Evolutionary conservation across 306 rosid genomes (phyloP).

Genomic region (Oemleria cerasiformis): DNA sequence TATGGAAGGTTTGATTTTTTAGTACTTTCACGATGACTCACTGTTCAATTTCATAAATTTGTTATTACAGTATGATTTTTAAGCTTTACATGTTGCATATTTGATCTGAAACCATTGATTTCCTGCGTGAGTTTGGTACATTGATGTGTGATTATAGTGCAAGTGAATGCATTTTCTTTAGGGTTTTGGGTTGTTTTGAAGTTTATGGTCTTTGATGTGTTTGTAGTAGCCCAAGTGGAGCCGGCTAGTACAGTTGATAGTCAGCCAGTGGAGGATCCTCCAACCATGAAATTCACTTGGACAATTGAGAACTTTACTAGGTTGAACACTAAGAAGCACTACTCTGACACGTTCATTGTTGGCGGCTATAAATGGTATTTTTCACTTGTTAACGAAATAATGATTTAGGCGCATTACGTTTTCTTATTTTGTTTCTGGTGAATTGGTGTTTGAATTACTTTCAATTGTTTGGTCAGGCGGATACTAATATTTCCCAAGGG

Average conservation of each 20-base stretch:
- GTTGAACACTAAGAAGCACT: conserved; percentile 51
- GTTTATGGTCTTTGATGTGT: conserved; percentile 17
- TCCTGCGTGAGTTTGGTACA: background rate
- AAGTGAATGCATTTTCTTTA: conserved; percentile 6
- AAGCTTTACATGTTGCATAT: conserved; percentile 8
- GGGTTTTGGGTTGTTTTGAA: conserved; percentile 21
- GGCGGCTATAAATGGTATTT: conserved; percentile 63
- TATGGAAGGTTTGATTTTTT: conserved; percentile 47
- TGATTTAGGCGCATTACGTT: background rate
- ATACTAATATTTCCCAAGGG: conserved; percentile 76
- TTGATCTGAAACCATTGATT: conserved; percentile 19
- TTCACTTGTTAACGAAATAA: background rate
- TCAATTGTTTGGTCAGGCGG: conserved; percentile 48
- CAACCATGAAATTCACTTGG: conserved; percentile 66
- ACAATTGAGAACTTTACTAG: conserved; percentile 62
- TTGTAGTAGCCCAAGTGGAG: conserved; percentile 40
- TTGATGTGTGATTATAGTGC: background rate
- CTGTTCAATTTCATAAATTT: conserved; percentile 13
- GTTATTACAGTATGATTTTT: conserved; percentile 1
- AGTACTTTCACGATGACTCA: background rate
- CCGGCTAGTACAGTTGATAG: conserved; percentile 43
- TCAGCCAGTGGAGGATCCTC: conserved; percentile 62
- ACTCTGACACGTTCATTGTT: conserved; percentile 53
- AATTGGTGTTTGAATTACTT: conserved; percentile 17
- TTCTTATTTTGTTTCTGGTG: background rate